phyloP scores from a whole-genome alignment of 345 rosid genomes.

The Turnera subulata region DNA sequence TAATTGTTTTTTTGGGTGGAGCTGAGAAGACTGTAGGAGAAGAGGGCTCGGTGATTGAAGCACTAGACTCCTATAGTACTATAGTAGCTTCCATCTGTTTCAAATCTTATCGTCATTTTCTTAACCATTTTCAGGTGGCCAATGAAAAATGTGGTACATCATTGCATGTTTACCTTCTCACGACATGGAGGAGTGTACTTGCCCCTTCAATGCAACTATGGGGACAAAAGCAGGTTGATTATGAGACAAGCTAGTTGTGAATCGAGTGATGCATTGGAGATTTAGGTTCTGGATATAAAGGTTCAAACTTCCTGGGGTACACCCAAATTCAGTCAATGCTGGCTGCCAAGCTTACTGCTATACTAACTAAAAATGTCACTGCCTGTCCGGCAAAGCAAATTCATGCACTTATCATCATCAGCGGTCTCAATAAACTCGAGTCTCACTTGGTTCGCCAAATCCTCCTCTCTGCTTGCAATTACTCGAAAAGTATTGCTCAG shows the following conservation, averaged over 20 bases:
- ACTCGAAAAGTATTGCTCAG: conserved; percentile 33
- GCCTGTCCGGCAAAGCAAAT: conserved; percentile 43
- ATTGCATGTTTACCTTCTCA: not conserved
- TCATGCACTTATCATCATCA: conserved; percentile 46
- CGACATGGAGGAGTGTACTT: not conserved
- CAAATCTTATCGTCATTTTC: not conserved
- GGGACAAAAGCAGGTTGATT: not conserved
- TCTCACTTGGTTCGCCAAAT: conserved; percentile 44
- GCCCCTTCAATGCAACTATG: not conserved
- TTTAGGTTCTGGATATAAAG: not conserved
- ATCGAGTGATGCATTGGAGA: not conserved
- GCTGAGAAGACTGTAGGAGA: too few relatives aligned
- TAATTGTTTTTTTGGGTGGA: too few relatives aligned
- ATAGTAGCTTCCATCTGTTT: not conserved
- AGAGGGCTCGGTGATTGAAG: not conserved
- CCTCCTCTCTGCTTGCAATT: conserved; percentile 29
- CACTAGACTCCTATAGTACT: not conserved
- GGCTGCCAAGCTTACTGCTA: conserved; percentile 5
- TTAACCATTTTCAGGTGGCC: not conserved
- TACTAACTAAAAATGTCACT: conserved; percentile 26
- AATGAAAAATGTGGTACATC: not conserved
- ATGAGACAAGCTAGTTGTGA: not conserved
- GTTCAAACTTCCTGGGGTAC: not conserved
- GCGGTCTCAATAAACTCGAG: conserved; percentile 38
- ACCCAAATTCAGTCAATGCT: not conserved